These are phyloP conservation scores for Russula emetica DNA, from an alignment of 768 basidiomycete genomes.

Conservation along the genomic window DNA sequence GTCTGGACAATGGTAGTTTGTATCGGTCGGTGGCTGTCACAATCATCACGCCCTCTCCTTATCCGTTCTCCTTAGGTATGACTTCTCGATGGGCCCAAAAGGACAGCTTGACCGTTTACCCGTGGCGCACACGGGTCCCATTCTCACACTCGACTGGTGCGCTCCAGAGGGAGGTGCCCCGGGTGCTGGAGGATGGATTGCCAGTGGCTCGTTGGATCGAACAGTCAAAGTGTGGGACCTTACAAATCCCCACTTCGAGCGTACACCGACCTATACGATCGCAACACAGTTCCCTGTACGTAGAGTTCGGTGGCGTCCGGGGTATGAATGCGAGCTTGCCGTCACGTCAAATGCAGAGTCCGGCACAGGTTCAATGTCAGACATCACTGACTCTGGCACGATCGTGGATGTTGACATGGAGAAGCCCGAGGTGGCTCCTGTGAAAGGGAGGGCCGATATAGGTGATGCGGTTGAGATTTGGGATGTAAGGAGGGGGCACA, in stretches of 20 bases:
- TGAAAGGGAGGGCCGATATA: constrained; percentile 26
- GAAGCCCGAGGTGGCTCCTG: constrained; percentile 17
- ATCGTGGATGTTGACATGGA: constrained; percentile 15
- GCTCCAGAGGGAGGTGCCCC: constrained; percentile 31
- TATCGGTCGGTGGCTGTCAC: constrained; percentile 45
- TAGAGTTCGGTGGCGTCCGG: constrained; percentile 71
- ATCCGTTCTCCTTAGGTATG: constrained; percentile 50
- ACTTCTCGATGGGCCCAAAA: constrained; percentile 70
- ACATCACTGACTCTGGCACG: constrained; percentile 21
- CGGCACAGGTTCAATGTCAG: constrained; percentile 36
- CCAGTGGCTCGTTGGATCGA: constrained; percentile 73
- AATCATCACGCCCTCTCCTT: background rate
- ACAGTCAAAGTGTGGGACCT: constrained; percentile 83
- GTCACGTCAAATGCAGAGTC: constrained; percentile 64
- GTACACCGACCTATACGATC: constrained; percentile 63
- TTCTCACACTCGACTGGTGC: constrained; percentile 74
- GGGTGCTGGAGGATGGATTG: constrained; percentile 58
- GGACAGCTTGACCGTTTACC: constrained; percentile 68
- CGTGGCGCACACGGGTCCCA: constrained; percentile 68
- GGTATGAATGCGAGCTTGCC: constrained; percentile 70
- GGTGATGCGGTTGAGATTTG: constrained; percentile 77
- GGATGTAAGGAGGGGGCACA: constrained; percentile 77
- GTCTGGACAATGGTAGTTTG: constrained; percentile 39
- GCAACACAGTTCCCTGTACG: constrained; percentile 74
- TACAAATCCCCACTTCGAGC: constrained; percentile 51